phyloP scores from a whole-genome alignment of 176 grass and related monocot genomes.

The Stipa capillata region DNA sequence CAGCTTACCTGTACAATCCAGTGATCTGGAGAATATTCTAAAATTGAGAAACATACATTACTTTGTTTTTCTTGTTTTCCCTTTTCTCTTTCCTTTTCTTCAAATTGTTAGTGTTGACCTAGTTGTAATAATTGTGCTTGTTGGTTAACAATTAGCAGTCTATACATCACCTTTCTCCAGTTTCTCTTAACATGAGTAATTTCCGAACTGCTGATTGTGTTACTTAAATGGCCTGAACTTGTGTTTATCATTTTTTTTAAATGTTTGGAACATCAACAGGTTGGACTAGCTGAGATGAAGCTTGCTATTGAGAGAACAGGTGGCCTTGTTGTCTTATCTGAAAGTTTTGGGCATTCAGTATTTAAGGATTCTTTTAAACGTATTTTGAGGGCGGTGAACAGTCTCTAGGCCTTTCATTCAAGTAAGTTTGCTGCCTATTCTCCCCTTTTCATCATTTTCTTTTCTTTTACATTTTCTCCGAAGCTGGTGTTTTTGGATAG shows the following conservation, averaged over 20 bases:
- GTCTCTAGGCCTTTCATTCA: slow-evolving; percentile 89
- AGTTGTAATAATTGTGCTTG: neutral
- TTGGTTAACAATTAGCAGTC: neutral
- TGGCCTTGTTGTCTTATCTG: slow-evolving; percentile 93
- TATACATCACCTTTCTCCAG: neutral
- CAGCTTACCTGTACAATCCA: neutral
- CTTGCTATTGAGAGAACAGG: slow-evolving; percentile 94
- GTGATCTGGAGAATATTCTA: neutral
- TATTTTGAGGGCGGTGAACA: slow-evolving; percentile 79
- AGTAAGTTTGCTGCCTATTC: slow-evolving; percentile 49
- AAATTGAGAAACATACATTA: no score
- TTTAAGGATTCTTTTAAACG: slow-evolving; percentile 97
- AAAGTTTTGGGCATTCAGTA: slow-evolving; percentile 96
- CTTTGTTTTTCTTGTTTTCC: no score
- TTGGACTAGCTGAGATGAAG: slow-evolving; percentile 98
- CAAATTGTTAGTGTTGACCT: neutral
- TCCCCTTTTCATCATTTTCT: neutral
- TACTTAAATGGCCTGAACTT: neutral
- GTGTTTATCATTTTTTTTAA: neutral
- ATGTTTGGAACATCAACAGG: slow-evolving; percentile 42
- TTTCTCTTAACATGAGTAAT: neutral
- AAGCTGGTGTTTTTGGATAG: neutral
- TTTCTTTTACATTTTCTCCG: neutral
- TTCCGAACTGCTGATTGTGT: neutral
- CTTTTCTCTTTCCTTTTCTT: no score